Conservation (phyloP, 2,329 filamentous ascomycete genomes). For the Leptographium galeiforme region DNA sequence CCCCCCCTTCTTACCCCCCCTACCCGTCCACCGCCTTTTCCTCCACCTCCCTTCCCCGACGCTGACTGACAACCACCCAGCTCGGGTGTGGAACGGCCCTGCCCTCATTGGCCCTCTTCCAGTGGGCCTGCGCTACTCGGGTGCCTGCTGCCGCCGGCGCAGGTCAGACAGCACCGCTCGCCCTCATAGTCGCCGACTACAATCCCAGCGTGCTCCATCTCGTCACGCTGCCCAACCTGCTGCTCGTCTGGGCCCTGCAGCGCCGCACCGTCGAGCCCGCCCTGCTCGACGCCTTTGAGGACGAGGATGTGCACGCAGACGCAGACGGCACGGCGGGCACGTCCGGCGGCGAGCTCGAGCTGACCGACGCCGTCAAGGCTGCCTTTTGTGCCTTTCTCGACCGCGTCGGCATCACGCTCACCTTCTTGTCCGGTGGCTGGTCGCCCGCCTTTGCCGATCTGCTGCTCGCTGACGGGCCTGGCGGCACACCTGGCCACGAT, state of each 20-base stretch:
- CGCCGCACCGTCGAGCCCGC: slow-evolving; percentile 18
- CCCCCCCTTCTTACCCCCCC: neutral
- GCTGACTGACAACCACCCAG: slow-evolving; percentile 23
- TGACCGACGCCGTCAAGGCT: slow-evolving; percentile 42
- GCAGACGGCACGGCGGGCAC: slow-evolving; percentile 47
- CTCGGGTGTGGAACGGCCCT: slow-evolving; percentile 69
- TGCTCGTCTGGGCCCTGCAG: slow-evolving; percentile 53
- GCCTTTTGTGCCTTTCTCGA: slow-evolving; percentile 44
- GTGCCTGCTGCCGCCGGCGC: neutral
- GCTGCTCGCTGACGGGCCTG: slow-evolving; percentile 24
- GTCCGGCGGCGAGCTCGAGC: slow-evolving; percentile 46
- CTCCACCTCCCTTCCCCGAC: slow-evolving; percentile 12
- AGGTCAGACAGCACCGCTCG: slow-evolving; percentile 23
- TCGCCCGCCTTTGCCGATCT: slow-evolving; percentile 48
- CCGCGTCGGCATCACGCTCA: slow-evolving; percentile 38
- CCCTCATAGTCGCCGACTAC: slow-evolving; percentile 63
- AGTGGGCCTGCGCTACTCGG: slow-evolving; percentile 30
- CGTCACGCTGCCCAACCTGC: slow-evolving; percentile 65
- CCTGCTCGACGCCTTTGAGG: slow-evolving; percentile 30
- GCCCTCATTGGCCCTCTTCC: slow-evolving; percentile 58
- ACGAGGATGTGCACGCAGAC: slow-evolving; percentile 42
- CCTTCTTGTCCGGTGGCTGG: slow-evolving; percentile 66
- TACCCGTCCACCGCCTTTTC: neutral
- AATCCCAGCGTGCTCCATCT: slow-evolving; percentile 66
- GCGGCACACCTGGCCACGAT: neutral